Evolutionary conservation across 306 rosid species (phyloP).

Genomic region (Pueraria montana): DNA sequence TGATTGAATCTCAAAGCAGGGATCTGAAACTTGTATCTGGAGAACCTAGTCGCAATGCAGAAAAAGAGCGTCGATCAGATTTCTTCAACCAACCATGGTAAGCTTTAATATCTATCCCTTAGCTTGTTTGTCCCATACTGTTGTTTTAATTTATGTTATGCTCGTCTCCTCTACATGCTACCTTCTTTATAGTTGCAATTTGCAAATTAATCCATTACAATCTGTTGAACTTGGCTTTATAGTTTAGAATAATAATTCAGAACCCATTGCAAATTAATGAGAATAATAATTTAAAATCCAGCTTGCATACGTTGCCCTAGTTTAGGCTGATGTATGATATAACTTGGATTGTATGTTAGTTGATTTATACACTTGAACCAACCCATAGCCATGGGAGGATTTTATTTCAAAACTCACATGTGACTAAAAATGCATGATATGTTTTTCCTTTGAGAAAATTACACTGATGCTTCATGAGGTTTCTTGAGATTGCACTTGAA

Average conservation of each 20-base stretch:
- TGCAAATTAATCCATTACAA: not conserved
- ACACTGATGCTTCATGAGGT: not conserved
- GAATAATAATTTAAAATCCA: too few species aligned
- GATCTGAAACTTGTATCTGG: slow-evolving; percentile 92
- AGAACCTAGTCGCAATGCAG: slow-evolving; percentile 89
- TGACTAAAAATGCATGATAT: not conserved
- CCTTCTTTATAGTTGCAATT: not conserved
- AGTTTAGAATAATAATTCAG: too few species aligned
- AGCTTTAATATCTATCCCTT: slow-evolving; percentile 28
- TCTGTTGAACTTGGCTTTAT: slow-evolving; percentile 7
- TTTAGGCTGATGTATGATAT: slow-evolving; percentile 15
- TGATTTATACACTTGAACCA: not conserved
- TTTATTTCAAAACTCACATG: slow-evolving; percentile 15
- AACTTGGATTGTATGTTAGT: not conserved
- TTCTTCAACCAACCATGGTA: slow-evolving; percentile 99
- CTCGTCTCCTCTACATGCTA: not conserved
- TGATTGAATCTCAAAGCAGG: slow-evolving; percentile 95
- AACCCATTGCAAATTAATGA: too few species aligned
- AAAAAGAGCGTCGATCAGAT: slow-evolving; percentile 90
- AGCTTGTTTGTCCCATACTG: not conserved
- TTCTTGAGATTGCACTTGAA: not conserved
- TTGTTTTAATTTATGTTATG: slow-evolving; percentile 13
- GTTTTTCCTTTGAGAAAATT: not conserved
- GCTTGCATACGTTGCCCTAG: not conserved
- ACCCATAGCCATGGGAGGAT: not conserved